Base-by-base conservation (phyloP, 345 rosid genomes). In the Carallia pectinifolia region DNA sequence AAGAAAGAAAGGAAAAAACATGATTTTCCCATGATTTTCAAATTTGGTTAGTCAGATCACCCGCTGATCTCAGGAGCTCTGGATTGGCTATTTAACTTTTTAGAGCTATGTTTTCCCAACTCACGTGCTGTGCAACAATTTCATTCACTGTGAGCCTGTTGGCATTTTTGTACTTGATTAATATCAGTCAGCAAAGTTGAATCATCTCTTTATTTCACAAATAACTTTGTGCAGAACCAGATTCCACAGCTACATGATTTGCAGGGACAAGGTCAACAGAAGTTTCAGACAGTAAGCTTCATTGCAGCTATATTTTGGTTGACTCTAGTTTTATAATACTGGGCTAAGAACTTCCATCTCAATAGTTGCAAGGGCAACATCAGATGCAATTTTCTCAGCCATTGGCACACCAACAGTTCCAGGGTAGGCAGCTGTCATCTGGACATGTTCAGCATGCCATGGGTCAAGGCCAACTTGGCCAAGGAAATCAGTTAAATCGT, bases 351-450 rank as follows among this genome's bases (percentile, higher is more conserved):
- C 54, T 71, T 58, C 70, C 37, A 67, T 58, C 56, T 60, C 64
- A 29, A 33, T 75, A 83, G 89, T 81, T 86, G 69, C 92, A 88
- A 82, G 90, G 93, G 75, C 96, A 90, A 68, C 92, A 85, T 75
- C 99, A 91, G 86, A 88, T 90, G 96, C 89, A 87, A 71, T 90
- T 85, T 83, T 84, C 99, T 77, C 97, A 90, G 85, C 62, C 96
- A 71, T 68, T 90, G 85, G 93, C 83, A 9, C 95, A 87, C 77
- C 97, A 93, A 75, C 98, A 95, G 73, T 92, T 85, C 76, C 97
- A 89, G 78, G 84, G 87, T 67, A 85, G 97, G 82, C 97, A 89
- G 82, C 82, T 93, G 65, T 30, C 94, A 52, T 71, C 94, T 44
- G 96, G 92, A 66, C 88, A 85, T 79, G 74, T 85, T 74, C 97